Conservation (phyloP, 2,329 filamentous ascomycete genomes). For the Curvularia sp. region DNA sequence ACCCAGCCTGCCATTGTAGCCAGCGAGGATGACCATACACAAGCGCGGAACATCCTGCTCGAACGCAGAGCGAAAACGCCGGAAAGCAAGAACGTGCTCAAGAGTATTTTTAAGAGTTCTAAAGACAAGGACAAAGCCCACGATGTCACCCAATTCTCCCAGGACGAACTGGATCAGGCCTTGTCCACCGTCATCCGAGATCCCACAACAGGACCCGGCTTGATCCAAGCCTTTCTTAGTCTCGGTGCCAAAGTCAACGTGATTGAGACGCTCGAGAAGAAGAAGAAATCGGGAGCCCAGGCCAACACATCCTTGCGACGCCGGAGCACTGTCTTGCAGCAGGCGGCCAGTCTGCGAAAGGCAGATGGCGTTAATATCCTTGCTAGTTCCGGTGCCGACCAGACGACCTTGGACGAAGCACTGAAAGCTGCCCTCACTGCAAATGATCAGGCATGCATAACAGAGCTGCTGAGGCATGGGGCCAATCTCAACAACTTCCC, state of each 20-base stretch:
- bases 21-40: constrained; percentile 43
- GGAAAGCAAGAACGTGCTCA: constrained; percentile 42
- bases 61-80: constrained; percentile 40
- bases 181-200: constrained; percentile 44
- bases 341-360: constrained; percentile 41
- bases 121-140: constrained; percentile 46
- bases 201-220: constrained; percentile 38
- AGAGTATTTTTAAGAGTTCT: constrained; percentile 46
- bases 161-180: constrained; percentile 47
- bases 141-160: constrained; percentile 40
- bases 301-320: constrained; percentile 33
- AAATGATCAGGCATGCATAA: constrained; percentile 43
- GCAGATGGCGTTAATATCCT: constrained; percentile 42
- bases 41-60: constrained; percentile 42
- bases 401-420: constrained; percentile 44
- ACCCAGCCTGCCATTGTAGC: constrained; percentile 37
- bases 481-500: constrained; percentile 44
- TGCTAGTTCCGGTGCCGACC: constrained; percentile 45
- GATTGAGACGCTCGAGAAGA: constrained; percentile 29
- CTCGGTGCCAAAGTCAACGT: constrained; percentile 47
- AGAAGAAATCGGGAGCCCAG: constrained; percentile 24
- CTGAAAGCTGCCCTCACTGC: constrained; percentile 42
- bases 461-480: constrained; percentile 45
- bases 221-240: constrained; percentile 44
- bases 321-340: constrained; percentile 47